Conservation (phyloP, 495 filamentous ascomycete genomes). For the Tuber umbilicatum region DNA sequence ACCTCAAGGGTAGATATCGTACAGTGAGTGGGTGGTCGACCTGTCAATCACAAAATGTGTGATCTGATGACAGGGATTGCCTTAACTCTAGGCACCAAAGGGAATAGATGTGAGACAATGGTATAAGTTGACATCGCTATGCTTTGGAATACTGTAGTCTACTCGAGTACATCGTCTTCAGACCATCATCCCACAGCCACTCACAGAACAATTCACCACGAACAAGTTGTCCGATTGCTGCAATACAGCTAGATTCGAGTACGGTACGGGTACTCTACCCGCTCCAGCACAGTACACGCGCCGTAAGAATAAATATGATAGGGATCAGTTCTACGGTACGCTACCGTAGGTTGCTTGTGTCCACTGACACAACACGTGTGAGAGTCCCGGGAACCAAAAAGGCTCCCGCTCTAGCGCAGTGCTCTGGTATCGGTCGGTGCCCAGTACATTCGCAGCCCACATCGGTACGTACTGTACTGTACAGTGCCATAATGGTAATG, state of each 20-base stretch:
- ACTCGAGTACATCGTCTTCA: not conserved
- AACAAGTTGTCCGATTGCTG: not conserved
- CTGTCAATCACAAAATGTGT: not conserved
- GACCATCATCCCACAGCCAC: not conserved
- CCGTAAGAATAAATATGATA: no score
- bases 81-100: not conserved
- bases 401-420: not conserved
- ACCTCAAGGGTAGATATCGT: not conserved
- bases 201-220: not conserved
- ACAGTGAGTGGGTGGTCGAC: not conserved
- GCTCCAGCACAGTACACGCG: no score
- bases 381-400: not conserved
- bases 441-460: not conserved
- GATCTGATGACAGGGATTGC: not conserved
- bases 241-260: not conserved
- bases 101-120: not conserved
- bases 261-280: not conserved
- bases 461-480: no score
- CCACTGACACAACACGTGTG: not conserved
- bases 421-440: not conserved
- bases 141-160: no score
- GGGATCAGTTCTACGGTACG: no score
- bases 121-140: no score
- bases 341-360: no score
- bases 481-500: no score